Evolutionary conservation across 805 yeast species (phyloP), one percentile per base, ranked within the genome.

Genomic region (Candida caryicola): DNA sequence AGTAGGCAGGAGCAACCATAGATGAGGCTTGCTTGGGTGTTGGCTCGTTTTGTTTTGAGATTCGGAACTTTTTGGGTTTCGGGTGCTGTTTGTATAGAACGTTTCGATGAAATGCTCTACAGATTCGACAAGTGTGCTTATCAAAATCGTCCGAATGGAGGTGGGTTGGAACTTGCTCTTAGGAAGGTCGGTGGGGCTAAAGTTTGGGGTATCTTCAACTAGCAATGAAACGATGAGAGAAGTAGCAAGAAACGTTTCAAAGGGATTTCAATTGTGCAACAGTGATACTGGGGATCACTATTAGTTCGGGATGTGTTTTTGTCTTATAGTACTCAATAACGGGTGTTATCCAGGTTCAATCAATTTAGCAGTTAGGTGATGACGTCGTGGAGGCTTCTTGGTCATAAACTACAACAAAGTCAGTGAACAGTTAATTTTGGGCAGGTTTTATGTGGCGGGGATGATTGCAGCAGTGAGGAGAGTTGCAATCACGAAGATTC

Each of bases 191-290:
- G 43, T 32, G 39, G 31, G n/a, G n/a, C n/a, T n/a, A n/a, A n/a
- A n/a, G n/a, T n/a, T n/a, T n/a, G n/a, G n/a, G n/a, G n/a, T n/a
- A n/a, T 40, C 30, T 49, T 42, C 44, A 48, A 46, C 46, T 42
- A 45, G 44, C 41, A 43, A 49, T 55, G 69, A 65, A 62, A 62
- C 71, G 71, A 59, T 52, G 60, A 65, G 71, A 66, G 73, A 66
- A 66, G 73, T 66, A 64, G 69, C 71, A 66, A 66, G 73, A 66
- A 64, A 66, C 72, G 71, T 61, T 57, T 58, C 70, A 60, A 48
- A 36, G 38, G n/a, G n/a, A n/a, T n/a, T n/a, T n/a, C n/a, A n/a
- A n/a, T n/a, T n/a, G n/a, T n/a, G n/a, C n/a, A n/a, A n/a, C n/a
- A n/a, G n/a, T n/a, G n/a, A n/a, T n/a, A n/a, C n/a, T n/a, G n/a